Evolutionary conservation across 1,139 yeast species (phyloP).

Genomic region (Magnusiomyces magnusii): DNA sequence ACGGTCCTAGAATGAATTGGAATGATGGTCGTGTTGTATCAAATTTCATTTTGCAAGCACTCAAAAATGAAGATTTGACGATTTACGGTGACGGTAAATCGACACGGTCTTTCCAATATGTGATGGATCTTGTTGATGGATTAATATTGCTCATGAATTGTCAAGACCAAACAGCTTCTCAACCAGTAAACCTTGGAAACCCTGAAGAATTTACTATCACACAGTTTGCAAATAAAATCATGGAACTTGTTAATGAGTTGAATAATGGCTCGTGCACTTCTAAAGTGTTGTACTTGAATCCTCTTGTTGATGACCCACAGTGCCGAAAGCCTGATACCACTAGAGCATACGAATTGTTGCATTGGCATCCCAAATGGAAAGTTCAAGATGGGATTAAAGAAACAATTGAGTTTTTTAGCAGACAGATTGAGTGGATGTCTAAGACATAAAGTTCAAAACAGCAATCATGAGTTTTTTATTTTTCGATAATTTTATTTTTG

Average conservation of each 20-base stretch:
- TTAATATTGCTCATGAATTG: constrained; percentile 24
- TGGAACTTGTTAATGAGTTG: constrained; percentile 19
- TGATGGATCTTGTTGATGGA: constrained; percentile 26
- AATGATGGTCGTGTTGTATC: constrained; percentile 28
- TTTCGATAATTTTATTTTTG: no score
- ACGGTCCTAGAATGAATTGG: constrained; percentile 28
- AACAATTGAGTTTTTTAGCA: constrained; percentile 22
- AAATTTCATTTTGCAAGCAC: constrained; percentile 25
- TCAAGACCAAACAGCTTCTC: constrained; percentile 12
- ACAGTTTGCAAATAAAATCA: constrained; percentile 23
- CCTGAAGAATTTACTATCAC: constrained; percentile 24
- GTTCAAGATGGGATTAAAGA: constrained; percentile 22
- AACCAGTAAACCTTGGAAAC: constrained; percentile 26
- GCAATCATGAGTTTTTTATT: neutral
- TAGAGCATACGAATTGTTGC: constrained; percentile 20
- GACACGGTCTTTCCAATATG: constrained; percentile 26
- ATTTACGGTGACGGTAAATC: constrained; percentile 25
- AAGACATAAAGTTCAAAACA: neutral
- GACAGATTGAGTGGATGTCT: constrained; percentile 14
- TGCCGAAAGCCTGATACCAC: constrained; percentile 23
- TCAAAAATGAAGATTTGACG: constrained; percentile 23
- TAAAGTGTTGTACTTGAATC: constrained; percentile 17
- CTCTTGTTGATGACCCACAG: constrained; percentile 25
- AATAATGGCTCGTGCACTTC: constrained; percentile 19
- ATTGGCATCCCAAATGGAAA: constrained; percentile 25